These are phyloP conservation scores for Huntiella abstrusa DNA, from an alignment of 2,329 filamentous ascomycete species.

Conservation along the genomic window DNA sequence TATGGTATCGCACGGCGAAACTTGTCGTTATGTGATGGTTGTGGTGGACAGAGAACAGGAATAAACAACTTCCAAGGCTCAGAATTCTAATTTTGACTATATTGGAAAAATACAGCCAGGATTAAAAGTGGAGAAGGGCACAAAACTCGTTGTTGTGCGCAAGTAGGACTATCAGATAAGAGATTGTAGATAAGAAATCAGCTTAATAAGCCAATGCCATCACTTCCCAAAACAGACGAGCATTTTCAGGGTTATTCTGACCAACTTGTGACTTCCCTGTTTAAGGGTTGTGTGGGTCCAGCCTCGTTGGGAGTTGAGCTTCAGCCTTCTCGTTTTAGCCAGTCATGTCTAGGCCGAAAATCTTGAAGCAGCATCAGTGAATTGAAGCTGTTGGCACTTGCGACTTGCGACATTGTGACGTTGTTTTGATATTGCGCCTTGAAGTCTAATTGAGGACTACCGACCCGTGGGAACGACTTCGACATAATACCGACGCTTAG, in stretches of 20 bases:
- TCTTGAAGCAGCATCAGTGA: slow-evolving; percentile 8
- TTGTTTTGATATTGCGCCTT: slow-evolving; percentile 1
- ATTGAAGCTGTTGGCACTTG: no score
- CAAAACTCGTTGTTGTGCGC: slow-evolving; percentile 11
- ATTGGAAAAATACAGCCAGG: not conserved
- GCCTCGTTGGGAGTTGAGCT: slow-evolving; percentile 8
- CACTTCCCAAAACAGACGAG: slow-evolving; percentile 2
- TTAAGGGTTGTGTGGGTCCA: not conserved
- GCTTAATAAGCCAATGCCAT: not conserved
- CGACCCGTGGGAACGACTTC: no score
- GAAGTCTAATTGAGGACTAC: not conserved
- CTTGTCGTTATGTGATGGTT: slow-evolving; percentile 12
- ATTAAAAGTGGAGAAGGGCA: slow-evolving; percentile 11
- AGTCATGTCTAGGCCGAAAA: slow-evolving; percentile 10
- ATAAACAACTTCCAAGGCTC: not conserved
- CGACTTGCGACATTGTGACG: not conserved
- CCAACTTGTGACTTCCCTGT: not conserved
- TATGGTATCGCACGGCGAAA: slow-evolving; percentile 10
- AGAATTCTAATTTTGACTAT: slow-evolving; percentile 6
- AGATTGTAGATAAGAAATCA: slow-evolving; percentile 3
- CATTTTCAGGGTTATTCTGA: not conserved
- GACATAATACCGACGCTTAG: no score
- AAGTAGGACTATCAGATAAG: not conserved
- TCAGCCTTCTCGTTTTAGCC: slow-evolving; percentile 8
- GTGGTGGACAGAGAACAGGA: slow-evolving; percentile 16